Conservation (phyloP, 192 early-diverging fungal genomes). For the Lunasporangiospora selenospora region DNA sequence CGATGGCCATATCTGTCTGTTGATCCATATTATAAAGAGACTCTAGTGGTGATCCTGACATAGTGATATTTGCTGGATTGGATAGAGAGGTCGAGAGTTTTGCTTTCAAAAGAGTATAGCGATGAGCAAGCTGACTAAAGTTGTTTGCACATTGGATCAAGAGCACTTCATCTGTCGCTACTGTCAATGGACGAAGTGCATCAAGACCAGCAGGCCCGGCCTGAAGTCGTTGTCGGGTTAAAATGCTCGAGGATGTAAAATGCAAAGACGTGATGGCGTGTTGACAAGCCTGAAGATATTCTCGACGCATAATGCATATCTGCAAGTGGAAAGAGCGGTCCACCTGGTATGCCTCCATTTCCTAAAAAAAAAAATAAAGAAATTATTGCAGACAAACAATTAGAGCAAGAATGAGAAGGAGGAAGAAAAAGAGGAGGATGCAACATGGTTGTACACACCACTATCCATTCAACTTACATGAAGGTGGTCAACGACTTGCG, state of each 20-base stretch:
- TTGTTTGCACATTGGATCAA: constrained; percentile 20
- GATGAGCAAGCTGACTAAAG: constrained; percentile 25
- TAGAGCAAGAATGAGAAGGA: neutral
- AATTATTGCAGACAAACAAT: neutral
- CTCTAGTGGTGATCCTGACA: constrained; percentile 42
- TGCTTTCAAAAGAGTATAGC: constrained; percentile 15
- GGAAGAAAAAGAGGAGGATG: no score
- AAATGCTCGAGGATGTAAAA: constrained; percentile 5
- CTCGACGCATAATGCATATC: constrained; percentile 10
- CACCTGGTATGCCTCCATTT: constrained; percentile 30
- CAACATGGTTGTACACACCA: no score
- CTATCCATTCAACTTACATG: constrained; percentile 24
- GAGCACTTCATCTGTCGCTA: constrained; percentile 12
- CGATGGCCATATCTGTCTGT: constrained; percentile 22
- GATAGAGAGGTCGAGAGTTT: no score
- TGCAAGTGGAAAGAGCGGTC: constrained; percentile 26
- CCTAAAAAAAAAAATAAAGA: constrained; percentile 1
- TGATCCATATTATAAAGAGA: neutral
- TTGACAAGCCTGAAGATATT: constrained; percentile 27
- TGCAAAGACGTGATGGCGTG: constrained; percentile 15
- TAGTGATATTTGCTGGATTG: no score
- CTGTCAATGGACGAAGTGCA: neutral
- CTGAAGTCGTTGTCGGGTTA: neutral
- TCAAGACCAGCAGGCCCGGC: no score
- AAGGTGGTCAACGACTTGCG: constrained; percentile 22